A percentile compares a stretch with the other conserved stretches of the same genome.
These are phyloP conservation scores for Abrus pulchellus DNA, from an alignment of 306 rosid genomes.

Conservation along the genomic window DNA sequence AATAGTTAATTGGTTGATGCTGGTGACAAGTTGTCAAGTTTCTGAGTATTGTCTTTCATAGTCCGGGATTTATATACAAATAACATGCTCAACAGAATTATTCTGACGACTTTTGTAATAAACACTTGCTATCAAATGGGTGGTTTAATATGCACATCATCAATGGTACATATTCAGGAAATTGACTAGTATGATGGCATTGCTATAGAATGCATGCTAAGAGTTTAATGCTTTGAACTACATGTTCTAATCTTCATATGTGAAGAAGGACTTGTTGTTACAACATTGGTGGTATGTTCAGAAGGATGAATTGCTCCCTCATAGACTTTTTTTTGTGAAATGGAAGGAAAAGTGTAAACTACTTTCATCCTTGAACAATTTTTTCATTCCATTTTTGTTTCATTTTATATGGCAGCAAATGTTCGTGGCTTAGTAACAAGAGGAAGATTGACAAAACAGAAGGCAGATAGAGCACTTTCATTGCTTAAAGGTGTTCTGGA, in stretches of 20 bases:
- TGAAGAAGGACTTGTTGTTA: not conserved
- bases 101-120: not conserved
- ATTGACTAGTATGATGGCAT: not conserved
- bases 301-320: slow-evolving; percentile 7
- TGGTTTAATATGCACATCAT: slow-evolving; percentile 30
- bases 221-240: not conserved
- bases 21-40: slow-evolving; percentile 14
- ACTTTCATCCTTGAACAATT: slow-evolving; percentile 24
- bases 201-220: not conserved
- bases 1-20: slow-evolving; percentile 17
- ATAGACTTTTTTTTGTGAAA: not conserved
- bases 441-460: slow-evolving; percentile 76
- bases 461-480: slow-evolving; percentile 70
- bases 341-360: slow-evolving; percentile 9
- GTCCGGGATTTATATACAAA: slow-evolving; percentile 22
- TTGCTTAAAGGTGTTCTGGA: slow-evolving; percentile 86
- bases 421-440: slow-evolving; percentile 68
- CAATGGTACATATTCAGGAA: slow-evolving; percentile 9
- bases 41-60: not conserved
- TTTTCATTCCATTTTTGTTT: slow-evolving; percentile 32
- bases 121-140: slow-evolving; percentile 2
- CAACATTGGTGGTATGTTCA: not conserved
- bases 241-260: not conserved
- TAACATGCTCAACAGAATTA: slow-evolving; percentile 10
- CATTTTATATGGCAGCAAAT: slow-evolving; percentile 67